phyloP scores from a whole-genome alignment of 352 stramenopile species.

The Pythium sukuiense region DNA sequence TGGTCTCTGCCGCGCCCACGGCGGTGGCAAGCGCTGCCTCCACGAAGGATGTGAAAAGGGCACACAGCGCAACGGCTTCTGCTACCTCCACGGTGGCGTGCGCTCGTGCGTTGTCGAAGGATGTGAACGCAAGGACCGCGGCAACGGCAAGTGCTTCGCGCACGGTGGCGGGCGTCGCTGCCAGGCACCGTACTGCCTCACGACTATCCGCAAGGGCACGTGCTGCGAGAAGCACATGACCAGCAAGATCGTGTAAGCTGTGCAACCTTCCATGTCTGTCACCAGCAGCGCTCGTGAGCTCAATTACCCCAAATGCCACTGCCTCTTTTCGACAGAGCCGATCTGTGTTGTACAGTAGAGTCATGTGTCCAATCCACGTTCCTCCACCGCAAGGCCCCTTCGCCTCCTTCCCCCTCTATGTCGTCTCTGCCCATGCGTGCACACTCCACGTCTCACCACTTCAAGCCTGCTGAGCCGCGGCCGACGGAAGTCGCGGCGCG shows the following conservation, averaged over 20 bases:
- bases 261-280: neutral
- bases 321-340: neutral
- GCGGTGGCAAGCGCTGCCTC: slow-evolving; percentile 78
- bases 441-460: neutral
- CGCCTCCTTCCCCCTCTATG: neutral
- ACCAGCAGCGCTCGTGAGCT: neutral
- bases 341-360: slow-evolving; percentile 11
- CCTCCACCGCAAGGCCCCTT: neutral
- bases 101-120: slow-evolving; percentile 67
- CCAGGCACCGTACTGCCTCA: slow-evolving; percentile 61
- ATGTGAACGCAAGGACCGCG: slow-evolving; percentile 83
- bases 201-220: slow-evolving; percentile 59
- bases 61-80: slow-evolving; percentile 80
- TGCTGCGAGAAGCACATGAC: slow-evolving; percentile 49
- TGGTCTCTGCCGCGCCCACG: slow-evolving; percentile 74
- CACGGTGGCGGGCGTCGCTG: slow-evolving; percentile 75
- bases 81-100: slow-evolving; percentile 77
- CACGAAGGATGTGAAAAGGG: slow-evolving; percentile 75
- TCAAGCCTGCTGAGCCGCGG: neutral
- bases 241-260: slow-evolving; percentile 11
- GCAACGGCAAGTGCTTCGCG: slow-evolving; percentile 81
- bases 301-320: slow-evolving; percentile 3
- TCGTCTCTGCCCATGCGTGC: neutral
- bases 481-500: neutral
- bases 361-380: neutral